Percentiles rank a stretch among this genome's conserved stretches.
phyloP scores from a whole-genome alignment of 1,284 basidiomycete species.

The Veloporphyrellus conicus region DNA sequence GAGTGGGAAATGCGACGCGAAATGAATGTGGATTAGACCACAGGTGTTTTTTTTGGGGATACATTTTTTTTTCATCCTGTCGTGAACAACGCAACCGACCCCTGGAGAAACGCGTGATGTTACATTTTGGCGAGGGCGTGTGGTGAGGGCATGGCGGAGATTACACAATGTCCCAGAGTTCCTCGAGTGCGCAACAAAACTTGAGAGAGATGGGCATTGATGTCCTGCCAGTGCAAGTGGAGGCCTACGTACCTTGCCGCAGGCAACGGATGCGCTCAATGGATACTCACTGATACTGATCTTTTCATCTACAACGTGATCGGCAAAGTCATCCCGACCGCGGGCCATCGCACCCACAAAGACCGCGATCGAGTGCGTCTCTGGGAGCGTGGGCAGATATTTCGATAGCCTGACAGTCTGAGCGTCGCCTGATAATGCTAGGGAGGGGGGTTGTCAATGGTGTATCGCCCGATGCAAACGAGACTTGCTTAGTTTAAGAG shows the following conservation, averaged over 20 bases:
- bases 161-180: conserved; percentile 58
- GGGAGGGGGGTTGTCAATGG: conserved; percentile 16
- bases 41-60: conserved; percentile 15
- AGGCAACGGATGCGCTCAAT: conserved; percentile 92
- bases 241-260: conserved; percentile 73
- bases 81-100: conserved; percentile 3
- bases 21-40: conserved; percentile 4
- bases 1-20: conserved; percentile 8
- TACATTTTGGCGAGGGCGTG: conserved; percentile 16
- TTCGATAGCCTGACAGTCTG: conserved; percentile 77
- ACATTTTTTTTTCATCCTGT: too few species aligned
- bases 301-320: conserved; percentile 95
- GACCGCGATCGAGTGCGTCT: conserved; percentile 87
- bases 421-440: conserved; percentile 90
- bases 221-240: background rate
- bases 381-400: conserved; percentile 79
- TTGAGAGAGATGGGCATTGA: conserved; percentile 24
- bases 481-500: conserved; percentile 86
- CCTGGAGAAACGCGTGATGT: conserved; percentile 3
- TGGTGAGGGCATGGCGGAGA: background rate
- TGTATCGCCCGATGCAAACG: conserved; percentile 1
- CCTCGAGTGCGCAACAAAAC: conserved; percentile 70
- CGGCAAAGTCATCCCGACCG: conserved; percentile 95
- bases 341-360: conserved; percentile 98
- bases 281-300: conserved; percentile 95